These are phyloP conservation scores for Scedosporium boydii DNA, from an alignment of 2,329 filamentous ascomycete genomes.

Conservation along the genomic window DNA sequence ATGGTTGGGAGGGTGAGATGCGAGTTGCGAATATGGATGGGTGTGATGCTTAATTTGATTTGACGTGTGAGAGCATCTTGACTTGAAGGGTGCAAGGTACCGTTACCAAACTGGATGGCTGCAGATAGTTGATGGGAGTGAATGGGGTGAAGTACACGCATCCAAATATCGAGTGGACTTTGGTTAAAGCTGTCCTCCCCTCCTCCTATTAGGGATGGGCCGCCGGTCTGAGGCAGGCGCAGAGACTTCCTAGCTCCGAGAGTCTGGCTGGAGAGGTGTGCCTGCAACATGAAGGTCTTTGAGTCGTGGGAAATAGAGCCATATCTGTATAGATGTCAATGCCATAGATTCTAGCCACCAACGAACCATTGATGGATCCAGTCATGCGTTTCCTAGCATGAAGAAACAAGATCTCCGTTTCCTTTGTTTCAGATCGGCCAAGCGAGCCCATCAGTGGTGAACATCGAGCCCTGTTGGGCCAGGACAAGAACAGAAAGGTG, in stretches of 20 bases:
- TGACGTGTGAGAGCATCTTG: background rate
- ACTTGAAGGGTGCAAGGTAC: background rate
- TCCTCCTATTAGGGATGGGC: background rate
- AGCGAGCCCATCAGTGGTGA: no score
- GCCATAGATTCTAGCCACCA: background rate
- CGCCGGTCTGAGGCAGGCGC: background rate
- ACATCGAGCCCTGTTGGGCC: no score
- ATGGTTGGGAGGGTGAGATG: no score
- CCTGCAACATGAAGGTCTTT: no score
- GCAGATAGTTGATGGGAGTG: background rate
- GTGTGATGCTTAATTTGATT: background rate
- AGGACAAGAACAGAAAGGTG: background rate
- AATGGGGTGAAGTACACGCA: background rate
- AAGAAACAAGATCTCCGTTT: background rate
- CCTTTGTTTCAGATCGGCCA: background rate
- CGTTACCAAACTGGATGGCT: background rate
- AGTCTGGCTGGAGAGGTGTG: no score
- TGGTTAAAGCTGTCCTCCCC: no score
- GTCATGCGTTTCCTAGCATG: background rate
- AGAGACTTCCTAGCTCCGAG: background rate
- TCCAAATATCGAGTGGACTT: no score
- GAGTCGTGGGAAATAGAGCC: background rate
- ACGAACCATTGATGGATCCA: background rate
- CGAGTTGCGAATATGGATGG: background rate
- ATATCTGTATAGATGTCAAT: background rate